Base-by-base conservation (phyloP, 768 basidiomycete genomes). In the Plicaturopsis crispa region DNA sequence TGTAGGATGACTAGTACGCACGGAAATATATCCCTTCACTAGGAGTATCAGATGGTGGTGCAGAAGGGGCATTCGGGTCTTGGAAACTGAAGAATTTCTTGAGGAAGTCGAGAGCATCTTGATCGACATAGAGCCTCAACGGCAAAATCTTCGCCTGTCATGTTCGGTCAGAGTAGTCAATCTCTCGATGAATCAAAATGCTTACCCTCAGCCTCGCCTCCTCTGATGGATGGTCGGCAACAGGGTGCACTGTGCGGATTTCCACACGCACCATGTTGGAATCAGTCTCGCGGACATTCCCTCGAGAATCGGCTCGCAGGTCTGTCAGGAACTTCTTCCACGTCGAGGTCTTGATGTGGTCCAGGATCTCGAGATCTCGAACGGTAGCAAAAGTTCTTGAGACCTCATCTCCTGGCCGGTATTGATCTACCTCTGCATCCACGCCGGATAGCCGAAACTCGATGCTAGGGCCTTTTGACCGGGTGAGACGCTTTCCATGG, bases 321-420 rank as follows among this genome's bases (percentile, higher is more conserved):
- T 79, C 78, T 3, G 91, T 93, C 42, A 99, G 63, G 57, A 99
- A 98, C 57, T 94, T 98, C 63, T 82, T 86, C 96, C 96, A 99
- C 0, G 96, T 97, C 6, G 92, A 97, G 0, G 92, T 93, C 66
- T 88, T 92, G 69, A 99, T 91, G 53, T 96, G 93, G 57, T 99
- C 96, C 36, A 98, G 64, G 42, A 98, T 96, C 59, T 96, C 90
- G 14, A 90, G 50, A 44, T 88, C 77, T 41, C 62, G 72, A 36
- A 92, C 68, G 8, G 78, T 79, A 11, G 76, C 72, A 33, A 85
- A 69, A 2, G 78, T 72, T 37, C 83, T 69, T 2, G 83, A 84
- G 6, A 81, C 77, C 1, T 72, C 58, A 31, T 72, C 71, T 8
- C 69, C 63, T 4, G 75, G 69, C 6, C 56, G 57, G 50, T 79